A percentile compares a stretch with the other conserved stretches of the same genome.
Evolutionary conservation across 371 early-diverging fungal species (phyloP).

Genomic region (Circinella umbellata): DNA sequence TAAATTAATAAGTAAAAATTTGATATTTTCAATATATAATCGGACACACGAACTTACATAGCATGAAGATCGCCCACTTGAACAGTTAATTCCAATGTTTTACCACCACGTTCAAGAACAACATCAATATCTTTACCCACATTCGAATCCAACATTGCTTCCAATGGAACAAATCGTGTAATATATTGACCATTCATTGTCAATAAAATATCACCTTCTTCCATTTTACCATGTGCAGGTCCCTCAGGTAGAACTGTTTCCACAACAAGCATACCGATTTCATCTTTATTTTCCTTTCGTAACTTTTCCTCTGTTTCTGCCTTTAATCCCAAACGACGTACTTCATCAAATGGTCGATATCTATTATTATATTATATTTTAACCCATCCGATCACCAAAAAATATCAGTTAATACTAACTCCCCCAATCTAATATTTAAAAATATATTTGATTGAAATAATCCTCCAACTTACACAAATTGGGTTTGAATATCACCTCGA

Average conservation of each 20-base stretch:
- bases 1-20: not conserved
- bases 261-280: slow-evolving; percentile 89
- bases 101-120: slow-evolving; percentile 78
- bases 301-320: slow-evolving; percentile 73
- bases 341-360: slow-evolving; percentile 77
- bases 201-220: slow-evolving; percentile 90
- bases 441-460: too few relatives aligned
- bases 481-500: slow-evolving; percentile 90
- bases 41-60: slow-evolving; percentile 43
- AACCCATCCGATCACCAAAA: not conserved
- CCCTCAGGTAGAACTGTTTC: slow-evolving; percentile 86
- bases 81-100: slow-evolving; percentile 62
- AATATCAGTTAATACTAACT: too few relatives aligned
- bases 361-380: slow-evolving; percentile 24
- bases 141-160: slow-evolving; percentile 75
- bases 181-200: slow-evolving; percentile 79
- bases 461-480: slow-evolving; percentile 61
- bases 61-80: slow-evolving; percentile 75
- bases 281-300: slow-evolving; percentile 69
- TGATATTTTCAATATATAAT: slow-evolving; percentile 4
- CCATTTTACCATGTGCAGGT: slow-evolving; percentile 74
- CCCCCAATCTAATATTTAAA: not conserved
- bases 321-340: slow-evolving; percentile 72
- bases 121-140: slow-evolving; percentile 71
- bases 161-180: slow-evolving; percentile 86